Conservation (phyloP, 169 alveolate genomes). For the Cryptosporidium meleagridis region DNA sequence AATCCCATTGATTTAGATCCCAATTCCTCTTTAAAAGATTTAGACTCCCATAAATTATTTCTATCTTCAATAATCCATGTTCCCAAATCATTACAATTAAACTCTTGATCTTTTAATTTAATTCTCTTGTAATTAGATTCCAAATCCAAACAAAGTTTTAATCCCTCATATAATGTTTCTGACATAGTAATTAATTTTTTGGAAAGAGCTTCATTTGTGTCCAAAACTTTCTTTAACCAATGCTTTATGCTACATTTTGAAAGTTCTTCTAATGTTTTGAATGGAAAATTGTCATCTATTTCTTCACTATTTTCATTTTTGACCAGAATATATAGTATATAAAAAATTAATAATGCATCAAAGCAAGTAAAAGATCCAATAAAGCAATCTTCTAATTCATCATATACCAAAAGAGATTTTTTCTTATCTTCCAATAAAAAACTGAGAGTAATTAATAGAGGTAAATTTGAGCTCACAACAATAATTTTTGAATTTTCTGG, state of each 20-base stretch:
- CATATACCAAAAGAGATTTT: conserved; percentile 39
- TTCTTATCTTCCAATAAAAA: conserved; percentile 60
- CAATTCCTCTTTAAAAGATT: neutral
- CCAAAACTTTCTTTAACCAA: conserved; percentile 37
- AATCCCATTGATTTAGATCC: conserved; percentile 1
- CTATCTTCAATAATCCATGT: conserved; percentile 28
- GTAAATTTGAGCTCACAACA: conserved; percentile 53
- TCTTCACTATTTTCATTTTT: conserved; percentile 5
- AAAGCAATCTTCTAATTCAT: conserved; percentile 16
- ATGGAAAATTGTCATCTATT: conserved; percentile 5
- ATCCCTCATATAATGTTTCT: conserved; percentile 36
- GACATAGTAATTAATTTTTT: neutral
- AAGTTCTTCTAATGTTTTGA: conserved; percentile 39
- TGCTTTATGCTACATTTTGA: conserved; percentile 20
- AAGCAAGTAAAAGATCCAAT: conserved; percentile 51
- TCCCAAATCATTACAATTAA: conserved; percentile 38
- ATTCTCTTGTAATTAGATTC: neutral
- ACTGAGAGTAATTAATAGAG: conserved; percentile 31
- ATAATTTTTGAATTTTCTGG: conserved; percentile 59
- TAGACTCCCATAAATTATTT: neutral
- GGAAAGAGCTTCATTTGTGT: neutral
- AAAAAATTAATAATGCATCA: conserved; percentile 45
- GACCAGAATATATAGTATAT: conserved; percentile 18
- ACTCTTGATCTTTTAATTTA: conserved; percentile 3
- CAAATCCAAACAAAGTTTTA: conserved; percentile 26